phyloP scores from a whole-genome alignment of 192 early-diverging fungal species.

The Mycoemilia scoparia region DNA sequence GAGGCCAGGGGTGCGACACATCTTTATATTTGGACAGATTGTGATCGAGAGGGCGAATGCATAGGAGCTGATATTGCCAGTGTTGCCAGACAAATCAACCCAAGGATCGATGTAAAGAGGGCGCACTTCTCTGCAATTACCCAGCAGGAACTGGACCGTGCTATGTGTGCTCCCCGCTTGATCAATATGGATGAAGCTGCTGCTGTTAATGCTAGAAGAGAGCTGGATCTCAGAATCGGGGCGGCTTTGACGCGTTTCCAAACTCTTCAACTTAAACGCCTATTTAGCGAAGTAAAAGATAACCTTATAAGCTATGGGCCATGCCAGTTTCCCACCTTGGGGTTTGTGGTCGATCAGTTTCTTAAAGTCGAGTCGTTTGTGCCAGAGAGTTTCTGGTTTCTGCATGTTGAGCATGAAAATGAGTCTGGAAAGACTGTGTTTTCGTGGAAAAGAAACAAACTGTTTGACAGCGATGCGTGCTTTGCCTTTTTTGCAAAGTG shows the following conservation, averaged over 20 bases:
- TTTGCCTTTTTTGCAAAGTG: conserved; percentile 61
- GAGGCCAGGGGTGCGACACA: conserved; percentile 40
- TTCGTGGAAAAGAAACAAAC: conserved; percentile 46
- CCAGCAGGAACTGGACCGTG: conserved; percentile 52
- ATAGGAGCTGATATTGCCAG: conserved; percentile 72
- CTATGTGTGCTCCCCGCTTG: conserved; percentile 49
- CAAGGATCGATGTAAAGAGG: conserved; percentile 47
- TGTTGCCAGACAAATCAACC: conserved; percentile 45
- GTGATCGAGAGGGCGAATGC: conserved; percentile 88
- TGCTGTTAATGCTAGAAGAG: conserved; percentile 68
- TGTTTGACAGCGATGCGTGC: conserved; percentile 61
- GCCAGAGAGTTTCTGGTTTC: conserved; percentile 81
- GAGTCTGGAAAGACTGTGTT: conserved; percentile 38
- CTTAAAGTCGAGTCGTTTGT: conserved; percentile 56
- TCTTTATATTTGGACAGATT: conserved; percentile 97
- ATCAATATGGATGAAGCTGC: conserved; percentile 54
- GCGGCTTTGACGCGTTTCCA: conserved; percentile 87
- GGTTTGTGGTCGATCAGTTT: conserved; percentile 85
- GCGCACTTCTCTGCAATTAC: conserved; percentile 84
- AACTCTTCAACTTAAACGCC: conserved; percentile 42
- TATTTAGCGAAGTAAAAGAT: conserved; percentile 34
- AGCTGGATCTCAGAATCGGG: conserved; percentile 85
- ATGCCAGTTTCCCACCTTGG: conserved; percentile 93
- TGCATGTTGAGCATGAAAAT: conserved; percentile 41
- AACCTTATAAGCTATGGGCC: conserved; percentile 74